These are phyloP conservation scores for Entomortierella beljakovae DNA, from an alignment of 192 early-diverging fungal species.

Conservation along the genomic window DNA sequence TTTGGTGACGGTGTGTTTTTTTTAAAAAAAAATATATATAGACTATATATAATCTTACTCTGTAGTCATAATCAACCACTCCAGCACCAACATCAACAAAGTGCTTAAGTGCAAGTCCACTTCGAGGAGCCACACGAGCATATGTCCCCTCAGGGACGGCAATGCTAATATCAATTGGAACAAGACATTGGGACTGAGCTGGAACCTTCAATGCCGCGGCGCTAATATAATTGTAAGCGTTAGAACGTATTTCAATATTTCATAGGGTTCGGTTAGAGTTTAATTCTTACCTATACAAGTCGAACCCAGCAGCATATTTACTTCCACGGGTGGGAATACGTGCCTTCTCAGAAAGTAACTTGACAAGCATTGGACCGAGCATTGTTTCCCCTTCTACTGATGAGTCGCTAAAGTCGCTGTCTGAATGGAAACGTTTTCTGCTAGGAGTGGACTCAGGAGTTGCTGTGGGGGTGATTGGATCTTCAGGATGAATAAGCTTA, in stretches of 20 bases:
- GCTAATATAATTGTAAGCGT: conserved; percentile 38
- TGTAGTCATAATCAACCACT: conserved; percentile 87
- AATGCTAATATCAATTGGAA: conserved; percentile 90
- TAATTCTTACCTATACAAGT: conserved; percentile 78
- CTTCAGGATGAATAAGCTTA: no score
- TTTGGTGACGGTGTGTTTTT: no score
- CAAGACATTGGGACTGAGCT: conserved; percentile 80
- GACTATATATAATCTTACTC: conserved; percentile 7
- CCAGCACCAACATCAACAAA: conserved; percentile 92
- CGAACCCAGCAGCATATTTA: conserved; percentile 89
- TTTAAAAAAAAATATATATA: not conserved
- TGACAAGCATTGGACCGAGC: conserved; percentile 70
- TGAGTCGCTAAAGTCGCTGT: not conserved
- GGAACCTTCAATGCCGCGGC: conserved; percentile 74
- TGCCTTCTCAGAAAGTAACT: conserved; percentile 77
- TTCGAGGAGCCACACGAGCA: conserved; percentile 95
- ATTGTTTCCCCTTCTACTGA: conserved; percentile 7
- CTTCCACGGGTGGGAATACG: conserved; percentile 86
- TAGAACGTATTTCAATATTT: not conserved
- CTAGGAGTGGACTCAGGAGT: not conserved
- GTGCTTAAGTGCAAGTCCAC: conserved; percentile 91
- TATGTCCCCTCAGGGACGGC: conserved; percentile 89
- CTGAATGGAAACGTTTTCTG: not conserved
- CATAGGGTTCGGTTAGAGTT: no score
- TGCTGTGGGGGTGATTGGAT: not conserved